phyloP scores from a whole-genome alignment of 371 early-diverging fungal species.

The Lichtheimia ornata region DNA sequence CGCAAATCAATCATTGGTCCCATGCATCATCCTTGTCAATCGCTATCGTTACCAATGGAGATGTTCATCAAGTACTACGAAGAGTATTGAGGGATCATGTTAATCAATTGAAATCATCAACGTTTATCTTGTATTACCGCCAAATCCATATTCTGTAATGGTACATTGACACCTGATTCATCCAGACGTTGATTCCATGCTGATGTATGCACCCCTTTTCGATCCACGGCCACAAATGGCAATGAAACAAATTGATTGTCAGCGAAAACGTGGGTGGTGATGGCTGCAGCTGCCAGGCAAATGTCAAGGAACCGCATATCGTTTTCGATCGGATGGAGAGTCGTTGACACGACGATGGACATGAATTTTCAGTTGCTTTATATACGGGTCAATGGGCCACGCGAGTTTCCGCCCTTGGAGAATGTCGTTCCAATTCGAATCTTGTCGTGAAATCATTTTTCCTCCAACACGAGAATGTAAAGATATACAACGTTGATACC shows the following conservation, averaged over 20 bases:
- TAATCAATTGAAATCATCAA: not conserved
- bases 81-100: not conserved
- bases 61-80: constrained; percentile 42
- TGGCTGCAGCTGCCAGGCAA: not conserved
- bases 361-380: not conserved
- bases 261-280: not conserved
- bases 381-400: not conserved
- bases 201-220: constrained; percentile 13
- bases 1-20: not conserved
- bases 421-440: constrained; percentile 11
- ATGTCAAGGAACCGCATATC: not conserved
- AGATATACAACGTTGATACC: no score
- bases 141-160: constrained; percentile 20
- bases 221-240: constrained; percentile 15
- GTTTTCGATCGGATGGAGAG: not conserved
- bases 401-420: not conserved
- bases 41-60: constrained; percentile 26
- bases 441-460: not conserved
- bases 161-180: constrained; percentile 12
- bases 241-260: constrained; percentile 15
- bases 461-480: no score
- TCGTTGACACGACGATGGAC: not conserved
- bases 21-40: not conserved
- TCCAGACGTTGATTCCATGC: constrained; percentile 6
- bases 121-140: constrained; percentile 14